Base-by-base conservation (phyloP, 2,329 filamentous ascomycete genomes). In the Hypoxylon rubiginosum region DNA sequence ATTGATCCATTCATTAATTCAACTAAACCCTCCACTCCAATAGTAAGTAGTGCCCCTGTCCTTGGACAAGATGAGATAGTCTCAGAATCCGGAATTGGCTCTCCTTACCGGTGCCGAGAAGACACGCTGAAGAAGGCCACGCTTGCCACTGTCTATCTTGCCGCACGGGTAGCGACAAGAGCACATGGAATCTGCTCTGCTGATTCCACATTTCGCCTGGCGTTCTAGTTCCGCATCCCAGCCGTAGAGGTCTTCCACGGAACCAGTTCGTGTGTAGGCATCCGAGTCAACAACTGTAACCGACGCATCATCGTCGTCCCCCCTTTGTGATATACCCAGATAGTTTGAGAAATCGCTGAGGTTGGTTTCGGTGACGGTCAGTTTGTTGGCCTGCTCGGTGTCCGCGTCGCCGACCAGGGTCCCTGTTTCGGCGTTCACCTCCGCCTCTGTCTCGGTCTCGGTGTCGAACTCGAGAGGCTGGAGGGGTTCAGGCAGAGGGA, bases 181-280 rank as follows among this genome's bases (percentile, higher is more conserved):
- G 50, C 64, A 74, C 4, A 69, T 50, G 11, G 62, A 41, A 32
- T 67, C 59, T 13, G 67, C 54, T 53, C 67, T 66, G 28, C 65
- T 61, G 45, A 72, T 67, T 52, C 68, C 66, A 56, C 71, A 76
- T 13, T 68, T 62, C 39, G 71, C 55, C 61, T 75, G 75, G 61
- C 72, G 73, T 19, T 81, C 78, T 19, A 82, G 77, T 67, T 84
- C 84, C 9, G 83, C 84, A 63, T 87, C 84, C 85, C 85, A 88
- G 11, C 85, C 85, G 60, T 87, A 87, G 4, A 81, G 70, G 59
- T 87, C 84, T 1, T 78, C 74, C 5, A 75, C 74, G 3, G 76
- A 75, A 13, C 72, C 73, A 8, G 72, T 63, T 53, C 67, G 71
- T 5, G 68, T 73, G 46, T 74, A 76, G 4, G 73, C 55, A 5